Conservation (phyloP, 306 rosid genomes). For the Quercus alba region DNA sequence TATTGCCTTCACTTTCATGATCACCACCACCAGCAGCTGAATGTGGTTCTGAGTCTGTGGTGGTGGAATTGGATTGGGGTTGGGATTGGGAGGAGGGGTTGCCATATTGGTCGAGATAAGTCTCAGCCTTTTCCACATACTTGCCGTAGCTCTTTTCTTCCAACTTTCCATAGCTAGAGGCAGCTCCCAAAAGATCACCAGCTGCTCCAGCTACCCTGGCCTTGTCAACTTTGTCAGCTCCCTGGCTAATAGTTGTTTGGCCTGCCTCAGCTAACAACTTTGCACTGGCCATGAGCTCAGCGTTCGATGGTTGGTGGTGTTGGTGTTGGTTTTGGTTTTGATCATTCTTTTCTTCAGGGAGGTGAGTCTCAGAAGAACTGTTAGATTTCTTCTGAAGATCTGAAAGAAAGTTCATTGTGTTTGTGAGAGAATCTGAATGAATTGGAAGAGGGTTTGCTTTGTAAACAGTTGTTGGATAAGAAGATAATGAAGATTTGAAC, state of each 20-base stretch:
- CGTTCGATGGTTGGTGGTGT: background rate
- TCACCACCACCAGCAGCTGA: background rate
- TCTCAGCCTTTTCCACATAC: conserved; percentile 25
- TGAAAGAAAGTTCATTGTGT: too few species aligned
- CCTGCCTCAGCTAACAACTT: conserved; percentile 24
- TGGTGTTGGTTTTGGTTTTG: background rate
- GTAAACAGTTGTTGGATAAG: too few species aligned
- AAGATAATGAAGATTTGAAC: too few species aligned
- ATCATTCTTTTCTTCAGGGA: too few species aligned
- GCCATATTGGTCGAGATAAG: conserved; percentile 19
- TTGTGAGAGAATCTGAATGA: too few species aligned
- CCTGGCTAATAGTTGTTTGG: background rate
- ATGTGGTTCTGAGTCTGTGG: background rate
- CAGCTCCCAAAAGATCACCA: conserved; percentile 17
- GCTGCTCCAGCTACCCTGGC: conserved; percentile 20
- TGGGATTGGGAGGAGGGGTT: background rate
- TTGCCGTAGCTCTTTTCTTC: conserved; percentile 21
- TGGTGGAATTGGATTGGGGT: background rate
- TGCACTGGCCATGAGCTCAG: conserved; percentile 28
- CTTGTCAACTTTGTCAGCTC: conserved; percentile 20
- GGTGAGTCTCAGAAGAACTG: too few species aligned
- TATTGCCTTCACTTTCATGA: background rate
- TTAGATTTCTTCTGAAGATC: too few species aligned
- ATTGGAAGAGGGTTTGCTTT: too few species aligned
- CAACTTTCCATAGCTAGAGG: conserved; percentile 18